A percentile compares a stretch with the other conserved stretches of the same genome.
phyloP scores from a whole-genome alignment of 148 eudicot genomes.

The Rhododendron henanense region DNA sequence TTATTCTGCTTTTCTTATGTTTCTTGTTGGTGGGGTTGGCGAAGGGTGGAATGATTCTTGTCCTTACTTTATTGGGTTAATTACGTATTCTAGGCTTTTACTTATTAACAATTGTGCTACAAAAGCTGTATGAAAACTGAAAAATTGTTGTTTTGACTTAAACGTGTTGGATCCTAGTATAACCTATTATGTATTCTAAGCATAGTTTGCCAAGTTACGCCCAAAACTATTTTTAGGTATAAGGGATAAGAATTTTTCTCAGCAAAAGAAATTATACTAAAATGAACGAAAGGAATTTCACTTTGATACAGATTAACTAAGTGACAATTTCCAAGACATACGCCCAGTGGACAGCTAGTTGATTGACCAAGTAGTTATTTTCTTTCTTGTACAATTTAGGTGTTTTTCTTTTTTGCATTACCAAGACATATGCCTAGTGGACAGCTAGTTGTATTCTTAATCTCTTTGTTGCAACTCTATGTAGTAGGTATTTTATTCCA shows the following conservation, averaged over 20 bases:
- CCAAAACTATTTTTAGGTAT: background rate
- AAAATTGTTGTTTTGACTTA: background rate
- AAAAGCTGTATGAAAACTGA: background rate
- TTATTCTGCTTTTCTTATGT: background rate
- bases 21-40: background rate
- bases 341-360: background rate
- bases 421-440: background rate
- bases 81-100: background rate
- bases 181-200: background rate
- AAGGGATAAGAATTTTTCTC: background rate
- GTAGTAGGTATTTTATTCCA: background rate
- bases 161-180: background rate
- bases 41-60: background rate
- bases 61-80: background rate
- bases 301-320: background rate
- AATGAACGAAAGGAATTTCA: background rate
- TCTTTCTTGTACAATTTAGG: background rate
- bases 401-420: background rate
- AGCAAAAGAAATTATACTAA: background rate
- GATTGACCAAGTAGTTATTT: background rate
- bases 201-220: background rate
- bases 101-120: background rate
- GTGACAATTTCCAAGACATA: background rate
- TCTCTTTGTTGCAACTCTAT: background rate
- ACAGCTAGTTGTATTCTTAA: background rate